These are phyloP conservation scores for Tulasnella sp. DNA, from an alignment of 768 basidiomycete genomes.

Conservation along the genomic window DNA sequence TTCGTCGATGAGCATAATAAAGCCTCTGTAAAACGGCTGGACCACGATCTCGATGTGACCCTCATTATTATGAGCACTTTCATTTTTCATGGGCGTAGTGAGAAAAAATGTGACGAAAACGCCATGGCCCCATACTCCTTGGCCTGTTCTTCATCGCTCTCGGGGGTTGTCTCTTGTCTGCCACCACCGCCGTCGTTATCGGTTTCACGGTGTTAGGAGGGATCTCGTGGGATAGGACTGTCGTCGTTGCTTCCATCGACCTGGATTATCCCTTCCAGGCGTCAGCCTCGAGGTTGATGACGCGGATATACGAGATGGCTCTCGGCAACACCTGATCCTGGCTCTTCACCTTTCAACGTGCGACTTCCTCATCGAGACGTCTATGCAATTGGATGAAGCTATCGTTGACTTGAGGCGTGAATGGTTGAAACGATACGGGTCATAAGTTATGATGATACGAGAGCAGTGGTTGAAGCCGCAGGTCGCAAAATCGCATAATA, in stretches of 20 bases:
- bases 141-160: background rate
- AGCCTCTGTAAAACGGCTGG: background rate
- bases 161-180: background rate
- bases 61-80: slow-evolving; percentile 7
- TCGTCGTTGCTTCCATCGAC: background rate
- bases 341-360: too few species aligned
- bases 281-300: too few species aligned
- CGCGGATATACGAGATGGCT: too few species aligned
- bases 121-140: background rate
- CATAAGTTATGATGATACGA: too few species aligned
- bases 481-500: too few species aligned
- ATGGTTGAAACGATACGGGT: too few species aligned
- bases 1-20: background rate
- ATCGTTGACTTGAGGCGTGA: too few species aligned
- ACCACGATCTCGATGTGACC: slow-evolving; percentile 1
- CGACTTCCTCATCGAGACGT: too few species aligned
- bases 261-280: background rate
- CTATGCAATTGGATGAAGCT: too few species aligned
- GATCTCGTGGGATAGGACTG: background rate
- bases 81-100: background rate
- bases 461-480: too few species aligned
- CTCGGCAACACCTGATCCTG: too few species aligned
- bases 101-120: background rate
- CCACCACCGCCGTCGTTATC: background rate
- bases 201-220: background rate